Base-by-base conservation (phyloP, 495 filamentous ascomycete species). In the Talaromyces borbonicus region DNA sequence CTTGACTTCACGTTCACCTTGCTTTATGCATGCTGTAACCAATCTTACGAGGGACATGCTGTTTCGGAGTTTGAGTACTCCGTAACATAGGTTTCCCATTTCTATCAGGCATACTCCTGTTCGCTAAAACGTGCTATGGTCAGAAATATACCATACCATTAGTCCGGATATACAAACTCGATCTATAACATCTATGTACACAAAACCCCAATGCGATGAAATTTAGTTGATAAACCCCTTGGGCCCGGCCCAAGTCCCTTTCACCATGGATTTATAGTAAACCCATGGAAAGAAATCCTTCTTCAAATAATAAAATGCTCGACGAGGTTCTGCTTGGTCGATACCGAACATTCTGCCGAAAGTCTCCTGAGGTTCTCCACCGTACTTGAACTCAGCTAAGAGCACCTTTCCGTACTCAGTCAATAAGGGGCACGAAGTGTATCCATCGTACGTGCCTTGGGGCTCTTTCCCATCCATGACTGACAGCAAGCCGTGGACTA, bases 231-330 rank as follows among this genome's bases (percentile, higher is more conserved):
- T 56, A 60, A 63, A 79, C 4, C 78, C 78, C 57, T 76, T 77
- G 6, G 77, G 73, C 22, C 78, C 78, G 16, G 65, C 75, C 78
- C 78, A 81, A n/a, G 65, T 72, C 3, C 78, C 78, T 57, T 76
- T 79, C 8, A 80, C 67, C 74, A 79, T 75, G 7, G 62, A 67
- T 11, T 73, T 63, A 14, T 63, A 67, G 53, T 80, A 81, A 37
- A 81, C 78, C 77, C 77, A 80, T 0, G 78, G 78, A 68, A 85
- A 85, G 52, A 85, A 79, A 53, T 82, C 72, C 66, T 83, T 85
- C 71, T 85, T 85, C 41, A 85, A 46, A 45, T 83, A 62, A 40
- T 80, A 85, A 58, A 77, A 85, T 8, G 68, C 52, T 7, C 71
- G 61, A 4, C 72, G 66, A 0, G 81, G 79, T 11, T 49, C 56